phyloP scores from a whole-genome alignment of 2,329 filamentous ascomycete species.

The Macrophomina tecta region DNA sequence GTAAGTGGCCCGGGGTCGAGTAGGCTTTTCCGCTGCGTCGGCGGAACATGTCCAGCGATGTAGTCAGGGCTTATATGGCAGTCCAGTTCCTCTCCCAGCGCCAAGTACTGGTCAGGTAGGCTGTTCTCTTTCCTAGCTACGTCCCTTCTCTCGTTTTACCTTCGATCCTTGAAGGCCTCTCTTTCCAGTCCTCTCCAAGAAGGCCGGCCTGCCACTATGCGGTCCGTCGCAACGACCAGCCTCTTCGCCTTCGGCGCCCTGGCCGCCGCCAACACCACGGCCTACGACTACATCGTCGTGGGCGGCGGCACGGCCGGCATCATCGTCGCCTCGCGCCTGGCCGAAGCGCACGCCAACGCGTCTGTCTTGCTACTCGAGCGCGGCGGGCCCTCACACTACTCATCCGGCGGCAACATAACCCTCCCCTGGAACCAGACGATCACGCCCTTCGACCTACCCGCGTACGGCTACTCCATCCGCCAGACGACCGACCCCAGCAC shows the following conservation, averaged over 20 bases:
- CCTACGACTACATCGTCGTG: constrained; percentile 69
- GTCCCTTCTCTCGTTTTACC: neutral
- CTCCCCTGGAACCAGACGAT: constrained; percentile 58
- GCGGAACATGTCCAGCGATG: neutral
- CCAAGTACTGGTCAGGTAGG: constrained; percentile 1
- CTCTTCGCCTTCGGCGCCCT: constrained; percentile 1
- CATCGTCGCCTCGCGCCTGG: constrained; percentile 65
- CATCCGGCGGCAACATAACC: constrained; percentile 51
- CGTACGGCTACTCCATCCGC: constrained; percentile 75
- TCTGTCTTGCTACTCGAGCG: constrained; percentile 65
- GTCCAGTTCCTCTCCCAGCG: neutral
- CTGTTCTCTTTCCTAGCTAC: neutral
- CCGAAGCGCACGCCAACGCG: constrained; percentile 61
- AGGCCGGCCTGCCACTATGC: neutral
- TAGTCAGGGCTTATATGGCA: neutral
- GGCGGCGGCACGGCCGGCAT: constrained; percentile 68
- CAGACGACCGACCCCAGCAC: constrained; percentile 66
- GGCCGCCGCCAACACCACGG: constrained; percentile 44
- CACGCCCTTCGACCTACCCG: constrained; percentile 74
- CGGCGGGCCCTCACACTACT: constrained; percentile 54
- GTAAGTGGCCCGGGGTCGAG: neutral
- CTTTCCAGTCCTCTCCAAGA: neutral
- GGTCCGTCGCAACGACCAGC: neutral
- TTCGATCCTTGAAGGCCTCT: neutral
- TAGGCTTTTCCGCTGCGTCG: neutral